Percentiles rank a stretch among this genome's conserved stretches.
These are phyloP conservation scores for Podaxis rugospora DNA, from an alignment of 768 basidiomycete species.

Conservation along the genomic window DNA sequence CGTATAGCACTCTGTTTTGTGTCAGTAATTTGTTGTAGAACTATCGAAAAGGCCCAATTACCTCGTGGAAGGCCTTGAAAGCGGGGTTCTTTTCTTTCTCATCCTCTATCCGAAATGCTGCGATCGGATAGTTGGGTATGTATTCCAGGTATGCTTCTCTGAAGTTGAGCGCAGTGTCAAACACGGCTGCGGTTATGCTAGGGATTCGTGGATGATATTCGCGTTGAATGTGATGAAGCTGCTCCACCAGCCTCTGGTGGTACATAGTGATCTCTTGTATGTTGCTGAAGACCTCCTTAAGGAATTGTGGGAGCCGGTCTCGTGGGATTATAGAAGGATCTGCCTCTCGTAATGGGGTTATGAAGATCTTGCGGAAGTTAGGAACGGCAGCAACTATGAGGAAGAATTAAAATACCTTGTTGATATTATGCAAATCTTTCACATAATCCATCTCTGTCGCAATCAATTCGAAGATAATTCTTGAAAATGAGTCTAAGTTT, in stretches of 20 bases:
- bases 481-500: constrained; percentile 22
- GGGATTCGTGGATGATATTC: constrained; percentile 82
- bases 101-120: constrained; percentile 81
- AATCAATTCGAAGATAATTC: constrained; percentile 92
- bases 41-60: constrained; percentile 25
- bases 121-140: constrained; percentile 88
- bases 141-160: constrained; percentile 92
- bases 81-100: constrained; percentile 76
- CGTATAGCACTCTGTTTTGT: constrained; percentile 37
- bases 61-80: constrained; percentile 81
- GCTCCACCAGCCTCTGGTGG: constrained; percentile 73
- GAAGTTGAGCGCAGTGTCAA: constrained; percentile 89
- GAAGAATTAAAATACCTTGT: constrained; percentile 21
- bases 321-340: constrained; percentile 77
- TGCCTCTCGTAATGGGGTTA: constrained; percentile 67
- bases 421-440: constrained; percentile 88
- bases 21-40: background rate
- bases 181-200: constrained; percentile 79
- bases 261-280: constrained; percentile 70
- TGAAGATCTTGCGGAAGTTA: constrained; percentile 60
- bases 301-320: constrained; percentile 69
- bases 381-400: background rate
- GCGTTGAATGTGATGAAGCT: constrained; percentile 80
- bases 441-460: constrained; percentile 97
- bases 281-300: constrained; percentile 88